Conservation (phyloP, 352 stramenopile genomes). For the Aphanomyces astaci region DNA sequence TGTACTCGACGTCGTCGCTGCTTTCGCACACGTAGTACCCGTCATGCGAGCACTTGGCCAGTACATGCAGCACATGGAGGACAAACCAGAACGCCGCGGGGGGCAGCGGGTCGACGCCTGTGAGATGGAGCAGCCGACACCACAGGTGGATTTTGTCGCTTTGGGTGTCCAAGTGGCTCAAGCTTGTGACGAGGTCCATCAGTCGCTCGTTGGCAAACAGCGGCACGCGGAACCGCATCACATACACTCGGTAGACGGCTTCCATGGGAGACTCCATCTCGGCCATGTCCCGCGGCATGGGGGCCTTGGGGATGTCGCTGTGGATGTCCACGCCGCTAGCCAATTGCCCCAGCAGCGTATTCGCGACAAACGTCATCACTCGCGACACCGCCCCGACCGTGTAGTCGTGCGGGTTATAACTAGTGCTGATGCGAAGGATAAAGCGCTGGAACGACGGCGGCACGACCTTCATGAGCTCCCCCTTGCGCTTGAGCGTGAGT, state of each 20-base stretch:
- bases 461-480: constrained; percentile 34
- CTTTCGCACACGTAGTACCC: constrained; percentile 44
- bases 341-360: constrained; percentile 39
- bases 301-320: not conserved
- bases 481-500: constrained; percentile 21
- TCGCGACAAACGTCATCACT: constrained; percentile 44
- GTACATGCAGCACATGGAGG: constrained; percentile 38
- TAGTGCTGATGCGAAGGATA: constrained; percentile 28
- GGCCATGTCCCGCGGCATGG: not conserved
- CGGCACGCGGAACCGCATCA: constrained; percentile 39
- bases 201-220: constrained; percentile 35
- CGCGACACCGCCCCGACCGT: constrained; percentile 32
- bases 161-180: constrained; percentile 42
- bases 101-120: constrained; percentile 33
- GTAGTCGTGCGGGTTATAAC: constrained; percentile 38
- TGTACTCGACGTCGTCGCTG: constrained; percentile 41
- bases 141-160: constrained; percentile 53
- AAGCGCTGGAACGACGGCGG: constrained; percentile 30
- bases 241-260: constrained; percentile 44
- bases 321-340: constrained; percentile 29
- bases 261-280: constrained; percentile 6
- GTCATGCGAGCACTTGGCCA: constrained; percentile 34
- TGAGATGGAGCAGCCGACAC: constrained; percentile 34
- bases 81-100: constrained; percentile 47
- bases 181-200: constrained; percentile 40